These are phyloP conservation scores for Xylaria sp. DNA, from an alignment of 2,329 filamentous ascomycete species.

Conservation along the genomic window DNA sequence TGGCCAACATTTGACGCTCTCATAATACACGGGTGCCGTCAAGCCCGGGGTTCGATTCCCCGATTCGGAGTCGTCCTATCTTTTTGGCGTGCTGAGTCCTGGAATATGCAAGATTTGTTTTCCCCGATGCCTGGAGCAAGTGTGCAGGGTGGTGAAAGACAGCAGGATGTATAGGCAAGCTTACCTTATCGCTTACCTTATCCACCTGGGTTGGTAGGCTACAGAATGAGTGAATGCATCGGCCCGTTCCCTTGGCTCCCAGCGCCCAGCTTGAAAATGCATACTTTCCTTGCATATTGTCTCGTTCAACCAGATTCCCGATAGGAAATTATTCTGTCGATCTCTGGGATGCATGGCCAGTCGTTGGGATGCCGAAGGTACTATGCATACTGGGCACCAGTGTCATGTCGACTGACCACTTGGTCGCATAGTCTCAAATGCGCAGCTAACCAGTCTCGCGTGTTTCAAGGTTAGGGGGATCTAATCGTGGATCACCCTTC, in stretches of 20 bases:
- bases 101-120: slow-evolving; percentile 3
- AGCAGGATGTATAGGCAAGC: not conserved
- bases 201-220: not conserved
- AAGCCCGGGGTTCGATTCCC: slow-evolving; percentile 50
- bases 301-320: not conserved
- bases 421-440: slow-evolving; percentile 6
- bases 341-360: not conserved
- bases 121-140: not conserved
- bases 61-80: slow-evolving; percentile 43
- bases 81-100: not conserved
- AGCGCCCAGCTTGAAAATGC: slow-evolving; percentile 11
- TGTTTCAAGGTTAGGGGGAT: slow-evolving; percentile 25
- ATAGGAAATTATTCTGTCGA: slow-evolving; percentile 13
- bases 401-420: slow-evolving; percentile 13
- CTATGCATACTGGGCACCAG: not conserved
- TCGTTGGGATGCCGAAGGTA: not conserved
- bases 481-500: slow-evolving; percentile 21
- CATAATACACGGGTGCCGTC: slow-evolving; percentile 39
- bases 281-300: slow-evolving; percentile 19
- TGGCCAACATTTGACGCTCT: slow-evolving; percentile 52
- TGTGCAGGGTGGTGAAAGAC: slow-evolving; percentile 7
- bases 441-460: slow-evolving; percentile 9
- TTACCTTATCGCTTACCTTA: slow-evolving; percentile 12
- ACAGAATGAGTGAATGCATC: slow-evolving; percentile 21
- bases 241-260: slow-evolving; percentile 26